Percentiles rank a stretch among this genome's conserved stretches.
Evolutionary conservation across 371 early-diverging fungal species (phyloP).

Genomic region (Lichtheimia hyalospora): DNA sequence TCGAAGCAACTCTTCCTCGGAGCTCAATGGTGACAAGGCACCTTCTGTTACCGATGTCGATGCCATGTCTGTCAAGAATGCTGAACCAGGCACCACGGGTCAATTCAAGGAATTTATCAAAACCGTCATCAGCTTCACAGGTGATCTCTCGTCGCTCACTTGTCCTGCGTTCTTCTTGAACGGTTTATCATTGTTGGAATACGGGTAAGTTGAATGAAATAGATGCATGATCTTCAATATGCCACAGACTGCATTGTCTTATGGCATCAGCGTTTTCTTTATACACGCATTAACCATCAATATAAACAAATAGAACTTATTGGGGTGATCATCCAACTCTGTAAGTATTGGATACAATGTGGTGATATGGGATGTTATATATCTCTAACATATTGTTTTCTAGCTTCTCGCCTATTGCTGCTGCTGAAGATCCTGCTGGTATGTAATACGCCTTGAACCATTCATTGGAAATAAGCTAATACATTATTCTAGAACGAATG

Average conservation of each 20-base stretch:
- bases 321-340: slow-evolving; percentile 43
- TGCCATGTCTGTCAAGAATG: slow-evolving; percentile 37
- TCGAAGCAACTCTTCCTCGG: slow-evolving; percentile 3
- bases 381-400: no score
- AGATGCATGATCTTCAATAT: no score
- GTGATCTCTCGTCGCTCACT: slow-evolving; percentile 77
- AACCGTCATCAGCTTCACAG: slow-evolving; percentile 73
- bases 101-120: slow-evolving; percentile 59
- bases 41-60: slow-evolving; percentile 42
- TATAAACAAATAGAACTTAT: slow-evolving; percentile 19
- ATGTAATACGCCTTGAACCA: neutral
- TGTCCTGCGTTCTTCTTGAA: slow-evolving; percentile 79
- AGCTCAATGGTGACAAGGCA: slow-evolving; percentile 20
- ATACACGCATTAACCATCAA: no score
- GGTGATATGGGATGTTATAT: no score
- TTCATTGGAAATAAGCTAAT: neutral
- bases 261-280: no score
- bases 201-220: slow-evolving; percentile 52
- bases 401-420: slow-evolving; percentile 43
- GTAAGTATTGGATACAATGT: slow-evolving; percentile 12
- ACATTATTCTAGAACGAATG: slow-evolving; percentile 55
- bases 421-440: slow-evolving; percentile 55
- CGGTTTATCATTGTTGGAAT: slow-evolving; percentile 75
- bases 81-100: slow-evolving; percentile 36
- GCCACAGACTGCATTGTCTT: no score